Percentiles rank a stretch among this genome's conserved stretches.
Evolutionary conservation across 192 early-diverging fungal genomes (phyloP).

Genomic region (Gonapodya prolifera): DNA sequence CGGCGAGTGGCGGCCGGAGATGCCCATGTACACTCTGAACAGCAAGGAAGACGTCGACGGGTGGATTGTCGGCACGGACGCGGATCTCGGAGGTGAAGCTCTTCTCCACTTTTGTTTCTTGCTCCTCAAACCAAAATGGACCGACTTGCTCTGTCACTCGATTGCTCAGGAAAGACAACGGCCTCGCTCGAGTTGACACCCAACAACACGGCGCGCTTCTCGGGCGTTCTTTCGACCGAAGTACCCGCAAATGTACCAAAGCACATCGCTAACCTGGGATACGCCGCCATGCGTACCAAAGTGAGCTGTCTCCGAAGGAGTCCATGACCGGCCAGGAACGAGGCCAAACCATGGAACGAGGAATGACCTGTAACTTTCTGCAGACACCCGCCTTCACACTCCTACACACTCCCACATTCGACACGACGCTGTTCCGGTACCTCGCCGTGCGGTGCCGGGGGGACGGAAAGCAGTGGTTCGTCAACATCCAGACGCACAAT

Average conservation of each 20-base stretch:
- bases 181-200: slow-evolving; percentile 62
- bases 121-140: not conserved
- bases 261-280: slow-evolving; percentile 69
- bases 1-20: not conserved
- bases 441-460: slow-evolving; percentile 66
- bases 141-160: not conserved
- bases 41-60: slow-evolving; percentile 45
- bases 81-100: slow-evolving; percentile 66
- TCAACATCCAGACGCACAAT: slow-evolving; percentile 83
- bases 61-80: slow-evolving; percentile 79
- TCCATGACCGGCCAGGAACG: not conserved
- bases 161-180: slow-evolving; percentile 43
- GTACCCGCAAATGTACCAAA: slow-evolving; percentile 51
- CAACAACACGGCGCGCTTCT: slow-evolving; percentile 49
- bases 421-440: slow-evolving; percentile 75
- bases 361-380: not conserved
- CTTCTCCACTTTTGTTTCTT: slow-evolving; percentile 9
- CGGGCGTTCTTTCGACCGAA: slow-evolving; percentile 68
- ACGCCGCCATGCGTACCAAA: slow-evolving; percentile 79
- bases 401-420: slow-evolving; percentile 66
- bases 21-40: slow-evolving; percentile 26
- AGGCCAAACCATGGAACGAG: not conserved
- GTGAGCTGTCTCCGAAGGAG: slow-evolving; percentile 17
- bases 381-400: slow-evolving; percentile 50
- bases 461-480: slow-evolving; percentile 77